phyloP scores from a whole-genome alignment of 164 flowering plant species.

The Litsea cubeba region DNA sequence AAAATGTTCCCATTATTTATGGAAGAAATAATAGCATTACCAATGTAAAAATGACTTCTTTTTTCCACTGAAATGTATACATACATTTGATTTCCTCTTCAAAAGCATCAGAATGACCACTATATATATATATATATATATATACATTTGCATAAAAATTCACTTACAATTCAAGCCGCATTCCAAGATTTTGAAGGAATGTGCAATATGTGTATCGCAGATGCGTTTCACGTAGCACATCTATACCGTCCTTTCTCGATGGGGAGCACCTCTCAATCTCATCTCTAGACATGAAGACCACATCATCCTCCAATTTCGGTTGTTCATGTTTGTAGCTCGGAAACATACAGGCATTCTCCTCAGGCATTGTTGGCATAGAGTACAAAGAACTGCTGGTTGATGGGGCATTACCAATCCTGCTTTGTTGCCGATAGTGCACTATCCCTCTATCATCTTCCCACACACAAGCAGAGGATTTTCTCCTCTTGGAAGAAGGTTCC shows the following conservation, averaged over 20 bases:
- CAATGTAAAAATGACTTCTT: too few species aligned
- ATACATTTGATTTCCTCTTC: background rate
- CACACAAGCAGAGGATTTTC: conserved; percentile 42
- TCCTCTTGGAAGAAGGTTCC: conserved; percentile 47
- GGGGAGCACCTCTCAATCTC: conserved; percentile 90
- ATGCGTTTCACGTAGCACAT: conserved; percentile 62
- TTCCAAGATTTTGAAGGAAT: conserved; percentile 82
- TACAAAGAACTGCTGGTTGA: conserved; percentile 24
- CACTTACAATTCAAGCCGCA: conserved; percentile 81
- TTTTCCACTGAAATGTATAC: background rate
- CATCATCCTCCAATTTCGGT: conserved; percentile 52
- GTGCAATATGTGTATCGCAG: conserved; percentile 90
- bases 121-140: background rate
- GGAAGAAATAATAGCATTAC: too few species aligned
- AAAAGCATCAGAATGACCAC: background rate
- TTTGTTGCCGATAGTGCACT: conserved; percentile 24
- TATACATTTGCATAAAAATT: background rate
- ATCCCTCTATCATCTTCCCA: conserved; percentile 38
- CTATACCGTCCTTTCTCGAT: conserved; percentile 95
- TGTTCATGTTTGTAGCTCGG: conserved; percentile 50
- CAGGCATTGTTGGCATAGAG: conserved; percentile 25
- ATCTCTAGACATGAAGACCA: conserved; percentile 68
- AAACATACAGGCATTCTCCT: conserved; percentile 20
- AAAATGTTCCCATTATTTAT: too few species aligned
- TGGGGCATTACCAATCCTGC: conserved; percentile 19